Conservation (phyloP, 805 yeast genomes). For the Spathaspora gorwiae region DNA sequence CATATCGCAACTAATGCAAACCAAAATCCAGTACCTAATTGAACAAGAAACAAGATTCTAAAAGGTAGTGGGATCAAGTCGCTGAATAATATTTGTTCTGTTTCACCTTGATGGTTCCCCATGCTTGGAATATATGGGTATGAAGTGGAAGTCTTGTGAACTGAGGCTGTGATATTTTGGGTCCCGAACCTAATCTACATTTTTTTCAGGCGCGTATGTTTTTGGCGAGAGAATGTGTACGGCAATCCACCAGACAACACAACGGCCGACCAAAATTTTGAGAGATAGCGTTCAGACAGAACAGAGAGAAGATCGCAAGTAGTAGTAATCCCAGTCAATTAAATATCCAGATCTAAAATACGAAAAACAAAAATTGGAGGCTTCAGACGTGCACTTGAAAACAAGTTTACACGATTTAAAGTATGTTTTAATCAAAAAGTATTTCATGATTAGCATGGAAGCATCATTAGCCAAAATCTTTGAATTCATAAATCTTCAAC, state of each 20-base stretch:
- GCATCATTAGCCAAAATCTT: conserved; percentile 41
- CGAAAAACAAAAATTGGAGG: no score
- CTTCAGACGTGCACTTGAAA: conserved; percentile 12
- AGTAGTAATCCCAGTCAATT: no score
- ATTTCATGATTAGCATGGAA: conserved; percentile 62
- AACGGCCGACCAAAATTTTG: no score
- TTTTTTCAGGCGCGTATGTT: no score
- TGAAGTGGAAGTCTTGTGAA: no score
- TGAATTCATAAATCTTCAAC: no score
- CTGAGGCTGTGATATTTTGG: no score
- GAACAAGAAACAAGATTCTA: conserved; percentile 45
- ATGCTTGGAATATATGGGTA: background rate
- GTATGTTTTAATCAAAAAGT: conserved; percentile 37
- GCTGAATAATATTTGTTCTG: conserved; percentile 18
- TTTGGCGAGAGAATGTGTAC: no score
- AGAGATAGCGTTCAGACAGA: no score
- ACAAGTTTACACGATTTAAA: conserved; percentile 20
- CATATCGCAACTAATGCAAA: conserved; percentile 39
- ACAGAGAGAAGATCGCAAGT: no score
- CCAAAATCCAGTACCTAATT: conserved; percentile 55
- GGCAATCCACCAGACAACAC: no score
- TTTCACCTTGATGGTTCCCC: conserved; percentile 9
- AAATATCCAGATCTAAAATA: no score
- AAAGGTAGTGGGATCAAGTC: conserved; percentile 36
- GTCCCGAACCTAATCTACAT: background rate